Base-by-base conservation (phyloP, 768 basidiomycete species). In the Trametes punicea region DNA sequence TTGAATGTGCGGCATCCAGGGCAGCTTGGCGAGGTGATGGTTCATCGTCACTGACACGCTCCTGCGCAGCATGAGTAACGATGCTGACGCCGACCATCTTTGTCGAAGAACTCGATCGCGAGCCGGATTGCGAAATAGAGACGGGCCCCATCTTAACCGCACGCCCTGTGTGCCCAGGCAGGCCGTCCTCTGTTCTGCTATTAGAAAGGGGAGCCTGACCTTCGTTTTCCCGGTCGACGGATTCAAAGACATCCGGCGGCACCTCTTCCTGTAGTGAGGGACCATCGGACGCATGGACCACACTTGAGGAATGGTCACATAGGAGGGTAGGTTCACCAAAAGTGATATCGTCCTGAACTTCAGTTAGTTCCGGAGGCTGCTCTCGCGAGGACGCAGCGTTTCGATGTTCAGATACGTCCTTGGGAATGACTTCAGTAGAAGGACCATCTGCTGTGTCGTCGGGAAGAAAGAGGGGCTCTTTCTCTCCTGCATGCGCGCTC, bases 401-500 rank as follows among this genome's bases (percentile, higher is more conserved):
- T 3, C 20, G 13, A 27, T 20, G 23, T 21, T 18, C 15, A 7
- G 6, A 16, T 16, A 31, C 21, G 31, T 18, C n/a, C n/a, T n/a
- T n/a, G n/a, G n/a, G n/a, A n/a, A n/a, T n/a, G n/a, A 27, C 27
- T 26, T 2, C 34, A n/a, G n/a, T n/a, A n/a, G n/a, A n/a, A 27
- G 26, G 21, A 11, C 9, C 38, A 9, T 42, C 55, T 2, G 13
- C 18, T 21, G 31, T 46, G 10, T 55, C 62, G 7, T 67, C 66
- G 6, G 62, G 54, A 10, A 64, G 54, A 49, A 67, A 65, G 48
- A 67, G 60, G 0, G 66, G 63, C 15, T 46, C 48, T 26, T 36
- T 23, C 18, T 51, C 33, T 23, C 13, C 18, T 44, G 21, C 10
- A 8, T 16, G 26, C 36, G 23, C 33, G 13, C 13, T 26, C 8